phyloP scores from a whole-genome alignment of 352 stramenopile genomes.

The Pythium dissotocum region DNA sequence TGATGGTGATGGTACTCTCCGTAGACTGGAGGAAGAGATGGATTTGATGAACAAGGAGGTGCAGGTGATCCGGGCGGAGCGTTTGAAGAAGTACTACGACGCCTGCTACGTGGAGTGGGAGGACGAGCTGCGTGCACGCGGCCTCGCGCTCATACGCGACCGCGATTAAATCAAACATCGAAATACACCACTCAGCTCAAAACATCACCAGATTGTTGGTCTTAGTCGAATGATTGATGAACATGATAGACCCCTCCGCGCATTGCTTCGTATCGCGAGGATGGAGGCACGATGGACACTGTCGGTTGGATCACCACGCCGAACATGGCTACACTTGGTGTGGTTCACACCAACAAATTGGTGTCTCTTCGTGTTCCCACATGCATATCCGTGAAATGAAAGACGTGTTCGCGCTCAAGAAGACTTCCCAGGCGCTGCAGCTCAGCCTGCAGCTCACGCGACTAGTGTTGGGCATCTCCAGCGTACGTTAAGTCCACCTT shows the following conservation, averaged over 20 bases:
- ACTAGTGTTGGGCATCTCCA: neutral
- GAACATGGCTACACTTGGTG: conserved; percentile 19
- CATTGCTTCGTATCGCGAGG: too few relatives aligned
- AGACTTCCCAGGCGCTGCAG: conserved; percentile 47
- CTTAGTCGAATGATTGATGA: too few relatives aligned
- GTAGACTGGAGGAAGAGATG: conserved; percentile 67
- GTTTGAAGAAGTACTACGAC: conserved; percentile 74
- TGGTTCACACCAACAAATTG: conserved; percentile 14
- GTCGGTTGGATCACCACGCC: too few relatives aligned
- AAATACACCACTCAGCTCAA: neutral
- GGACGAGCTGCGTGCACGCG: conserved; percentile 62
- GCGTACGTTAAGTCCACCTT: neutral
- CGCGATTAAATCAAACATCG: conserved; percentile 45
- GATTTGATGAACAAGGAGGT: conserved; percentile 80
- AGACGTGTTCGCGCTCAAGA: conserved; percentile 57
- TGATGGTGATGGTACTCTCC: neutral
- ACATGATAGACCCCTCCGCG: neutral
- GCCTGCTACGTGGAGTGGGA: conserved; percentile 82
- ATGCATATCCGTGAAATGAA: conserved; percentile 32
- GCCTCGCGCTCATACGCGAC: conserved; percentile 66
- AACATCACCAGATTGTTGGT: neutral
- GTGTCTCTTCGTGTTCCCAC: neutral
- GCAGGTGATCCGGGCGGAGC: conserved; percentile 59
- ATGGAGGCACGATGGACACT: too few relatives aligned
- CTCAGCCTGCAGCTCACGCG: conserved; percentile 48